Evolutionary conservation across 305 asterid genomes (phyloP), one percentile per base, ranked within the genome.

Genomic region (Plantago coronopus): DNA sequence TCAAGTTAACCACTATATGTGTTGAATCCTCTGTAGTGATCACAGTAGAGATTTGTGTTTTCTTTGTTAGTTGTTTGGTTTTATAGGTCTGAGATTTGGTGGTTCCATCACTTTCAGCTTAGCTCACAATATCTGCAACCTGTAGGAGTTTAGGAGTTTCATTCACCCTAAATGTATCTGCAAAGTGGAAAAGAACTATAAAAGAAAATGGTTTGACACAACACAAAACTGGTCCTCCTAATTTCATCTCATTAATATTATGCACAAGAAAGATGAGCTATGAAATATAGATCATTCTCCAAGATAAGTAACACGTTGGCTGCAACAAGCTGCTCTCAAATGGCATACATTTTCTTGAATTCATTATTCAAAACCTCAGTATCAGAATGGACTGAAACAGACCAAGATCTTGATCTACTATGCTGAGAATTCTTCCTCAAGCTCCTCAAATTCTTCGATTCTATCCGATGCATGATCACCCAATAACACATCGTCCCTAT

Each of bases 271-370:
- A 51, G 17, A 22, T 51, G 57, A 51, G 25, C 57, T 17, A 48
- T 18, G 14, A 18, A 7, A 48, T 0, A 48, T 8, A 48, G 11
- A 48, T 34, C 25, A 48, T 18, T 48, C 15, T 25, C 20, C 11
- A 18, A 19, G 23, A 48, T 2, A 48, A 48, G 23, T 22, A 48
- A 9, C 25, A 18, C 18, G 14, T 18, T 17, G 22, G 0, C 23
- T 12, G 20, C 57, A 51, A 22, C 57, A 49, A 20, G 17, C 37
- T 7, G 10, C 12, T 20, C 54, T 75, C 73, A 86, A 63, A 86
- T 86, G 4, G 95, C 89, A 68, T 91, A 91, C 93, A 91, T 84
- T 63, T 81, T 88, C 81, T 84, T 83, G 75, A 68, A 83, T n/a
- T 87, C 95, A 63, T 57, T 74, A 25, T 82, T 71, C 50, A 81